A percentile compares a stretch with the other conserved stretches of the same genome.
Evolutionary conservation across 2,329 filamentous ascomycete genomes (phyloP).

Genomic region (Colletotrichum ledebouriae): DNA sequence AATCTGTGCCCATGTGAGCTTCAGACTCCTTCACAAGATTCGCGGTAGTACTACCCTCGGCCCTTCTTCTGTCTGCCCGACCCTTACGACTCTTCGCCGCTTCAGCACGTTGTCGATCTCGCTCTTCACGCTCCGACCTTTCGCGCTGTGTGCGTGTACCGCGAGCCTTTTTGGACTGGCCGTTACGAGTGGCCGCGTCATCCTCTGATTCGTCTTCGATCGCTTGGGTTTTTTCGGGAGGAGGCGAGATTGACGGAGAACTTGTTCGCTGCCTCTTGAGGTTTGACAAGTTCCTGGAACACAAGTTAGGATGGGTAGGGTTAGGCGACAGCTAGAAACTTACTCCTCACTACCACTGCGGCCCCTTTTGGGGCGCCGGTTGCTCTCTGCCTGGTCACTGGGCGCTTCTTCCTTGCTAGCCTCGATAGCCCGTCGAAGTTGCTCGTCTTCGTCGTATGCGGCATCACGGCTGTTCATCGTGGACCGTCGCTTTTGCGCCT

Average conservation of each 20-base stretch:
- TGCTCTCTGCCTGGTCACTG: constrained; percentile 65
- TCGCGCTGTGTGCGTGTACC: constrained; percentile 72
- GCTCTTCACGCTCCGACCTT: constrained; percentile 78
- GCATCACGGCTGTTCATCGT: constrained; percentile 98
- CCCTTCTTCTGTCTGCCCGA: constrained; percentile 82
- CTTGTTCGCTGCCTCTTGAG: constrained; percentile 87
- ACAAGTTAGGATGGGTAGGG: constrained; percentile 18
- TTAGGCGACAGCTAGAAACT: constrained; percentile 54
- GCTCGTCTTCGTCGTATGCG: constrained; percentile 95
- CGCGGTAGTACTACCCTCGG: constrained; percentile 73
- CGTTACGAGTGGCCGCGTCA: constrained; percentile 66
- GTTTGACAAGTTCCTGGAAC: constrained; percentile 74
- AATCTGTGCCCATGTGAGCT: constrained; percentile 67
- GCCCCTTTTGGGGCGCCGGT: constrained; percentile 81
- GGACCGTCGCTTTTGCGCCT: constrained; percentile 84
- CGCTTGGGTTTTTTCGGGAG: constrained; percentile 62
- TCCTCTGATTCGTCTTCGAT: constrained; percentile 80
- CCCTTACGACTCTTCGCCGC: constrained; percentile 85
- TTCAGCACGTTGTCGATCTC: constrained; percentile 80
- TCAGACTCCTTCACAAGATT: constrained; percentile 48
- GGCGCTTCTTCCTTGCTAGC: constrained; percentile 89
- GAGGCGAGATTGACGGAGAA: constrained; percentile 78
- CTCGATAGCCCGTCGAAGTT: constrained; percentile 89
- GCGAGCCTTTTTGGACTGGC: constrained; percentile 70
- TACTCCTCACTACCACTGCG: constrained; percentile 96